These are phyloP conservation scores for Exophiala xenobiotica DNA, from an alignment of 2,329 filamentous ascomycete species.

Conservation along the genomic window DNA sequence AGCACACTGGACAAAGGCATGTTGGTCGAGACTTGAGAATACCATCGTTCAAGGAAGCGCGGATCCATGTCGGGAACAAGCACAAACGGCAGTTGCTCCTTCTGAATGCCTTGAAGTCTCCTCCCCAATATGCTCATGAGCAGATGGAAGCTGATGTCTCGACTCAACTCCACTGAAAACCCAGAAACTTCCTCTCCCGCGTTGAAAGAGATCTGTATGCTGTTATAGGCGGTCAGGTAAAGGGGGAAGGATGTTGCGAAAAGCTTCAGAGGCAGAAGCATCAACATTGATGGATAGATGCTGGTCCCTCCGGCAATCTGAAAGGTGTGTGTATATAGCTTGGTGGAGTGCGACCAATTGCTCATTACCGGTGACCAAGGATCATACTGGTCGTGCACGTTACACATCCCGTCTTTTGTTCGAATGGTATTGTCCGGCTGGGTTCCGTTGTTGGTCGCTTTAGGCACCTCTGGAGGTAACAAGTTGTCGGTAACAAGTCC, in stretches of 20 bases:
- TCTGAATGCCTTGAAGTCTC: constrained; percentile 12
- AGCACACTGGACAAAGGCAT: constrained; percentile 2
- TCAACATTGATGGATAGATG: constrained; percentile 12
- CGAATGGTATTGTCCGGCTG: constrained; percentile 9
- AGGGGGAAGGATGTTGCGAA: constrained; percentile 15
- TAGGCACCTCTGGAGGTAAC: constrained; percentile 53
- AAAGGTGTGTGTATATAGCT: constrained; percentile 18
- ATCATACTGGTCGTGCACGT: constrained; percentile 36
- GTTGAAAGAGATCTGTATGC: constrained; percentile 1
- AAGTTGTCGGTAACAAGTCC: constrained; percentile 76
- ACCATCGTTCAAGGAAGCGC: constrained; percentile 12
- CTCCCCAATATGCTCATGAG: constrained; percentile 9
- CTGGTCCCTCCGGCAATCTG: constrained; percentile 5
- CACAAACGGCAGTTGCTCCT: constrained; percentile 18
- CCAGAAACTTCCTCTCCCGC: constrained; percentile 2
- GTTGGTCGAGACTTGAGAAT: constrained; percentile 1
- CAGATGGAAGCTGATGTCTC: constrained; percentile 11
- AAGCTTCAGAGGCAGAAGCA: constrained; percentile 23
- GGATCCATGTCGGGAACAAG: constrained; percentile 20
- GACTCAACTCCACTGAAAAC: constrained; percentile 9
- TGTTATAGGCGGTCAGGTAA: background rate
- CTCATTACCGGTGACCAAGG: constrained; percentile 40
- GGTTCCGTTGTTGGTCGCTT: constrained; percentile 34
- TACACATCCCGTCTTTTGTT: constrained; percentile 20
- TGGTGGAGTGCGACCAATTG: background rate